Evolutionary conservation across 2,329 filamentous ascomycete species (phyloP).

Genomic region (Cordyceps farinosa): DNA sequence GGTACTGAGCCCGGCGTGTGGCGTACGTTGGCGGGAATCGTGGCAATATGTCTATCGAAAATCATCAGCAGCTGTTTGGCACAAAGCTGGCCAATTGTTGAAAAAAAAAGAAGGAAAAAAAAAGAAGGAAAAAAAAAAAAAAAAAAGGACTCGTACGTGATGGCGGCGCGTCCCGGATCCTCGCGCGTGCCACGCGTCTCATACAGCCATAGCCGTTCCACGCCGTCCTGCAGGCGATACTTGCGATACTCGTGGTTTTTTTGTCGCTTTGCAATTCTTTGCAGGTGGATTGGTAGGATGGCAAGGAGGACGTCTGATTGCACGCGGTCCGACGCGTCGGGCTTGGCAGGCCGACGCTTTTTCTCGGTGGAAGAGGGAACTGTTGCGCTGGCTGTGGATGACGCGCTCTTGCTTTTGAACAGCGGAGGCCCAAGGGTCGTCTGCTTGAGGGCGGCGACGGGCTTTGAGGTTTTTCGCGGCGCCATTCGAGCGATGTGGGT

Average conservation of each 20-base stretch:
- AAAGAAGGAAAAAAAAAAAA: too few relatives aligned
- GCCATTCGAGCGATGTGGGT: too few relatives aligned
- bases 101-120: too few relatives aligned
- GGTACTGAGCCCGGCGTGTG: conserved; percentile 21
- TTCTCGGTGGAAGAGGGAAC: neutral
- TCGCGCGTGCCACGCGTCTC: conserved; percentile 19
- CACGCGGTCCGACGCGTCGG: neutral
- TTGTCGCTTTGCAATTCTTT: conserved; percentile 22
- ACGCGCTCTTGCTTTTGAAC: too few relatives aligned
- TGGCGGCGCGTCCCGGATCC: conserved; percentile 2
- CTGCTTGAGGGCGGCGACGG: too few relatives aligned
- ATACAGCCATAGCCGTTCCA: conserved; percentile 28
- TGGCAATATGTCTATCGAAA: conserved; percentile 7
- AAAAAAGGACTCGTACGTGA: neutral
- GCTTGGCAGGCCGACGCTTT: neutral
- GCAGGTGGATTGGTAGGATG: conserved; percentile 23
- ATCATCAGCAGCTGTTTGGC: too few relatives aligned
- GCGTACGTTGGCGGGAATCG: conserved; percentile 15
- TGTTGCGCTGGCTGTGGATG: too few relatives aligned
- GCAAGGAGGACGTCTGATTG: conserved; percentile 24
- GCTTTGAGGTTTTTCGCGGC: too few relatives aligned
- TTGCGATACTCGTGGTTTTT: conserved; percentile 30
- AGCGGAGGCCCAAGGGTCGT: too few relatives aligned
- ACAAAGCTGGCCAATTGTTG: too few relatives aligned
- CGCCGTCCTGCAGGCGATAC: conserved; percentile 24